Evolutionary conservation across 495 filamentous ascomycete genomes (phyloP), one percentile per base, ranked within the genome.

Genomic region (Aspergillus carlsbadensis): DNA sequence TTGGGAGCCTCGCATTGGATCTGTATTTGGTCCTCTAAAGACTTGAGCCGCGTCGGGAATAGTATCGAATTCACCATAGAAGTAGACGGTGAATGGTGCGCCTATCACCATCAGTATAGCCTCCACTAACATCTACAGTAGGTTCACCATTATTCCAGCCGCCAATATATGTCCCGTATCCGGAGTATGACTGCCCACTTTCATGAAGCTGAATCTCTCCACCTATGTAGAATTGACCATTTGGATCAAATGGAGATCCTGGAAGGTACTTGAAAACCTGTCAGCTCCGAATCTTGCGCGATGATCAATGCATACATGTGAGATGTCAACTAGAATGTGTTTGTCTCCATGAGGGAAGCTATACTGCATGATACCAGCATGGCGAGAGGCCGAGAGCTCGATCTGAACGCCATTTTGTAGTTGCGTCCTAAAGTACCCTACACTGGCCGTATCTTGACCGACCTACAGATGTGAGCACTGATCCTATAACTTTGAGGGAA

Each of bases 401-500:
- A 85, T 77, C 6, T 70, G 74, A 4, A 87, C 72, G 6, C 79
- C 82, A 57, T 72, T 83, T 34, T 69, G 70, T 29, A 87, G 57
- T 11, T 67, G 72, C 3, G 84, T 73, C 61, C 81, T 84, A 65
- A 83, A 89, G 57, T 84, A 84, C 10, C 86, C 86, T 35, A 89
- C 75, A 18, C 65, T 63, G 1, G 76, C 76, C 47, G 71, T 61
- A 61, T 89, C 86, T 18, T 71, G 52, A n/a, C 69, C 67, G 61
- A 70, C 43, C 71, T 74, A 56, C 15, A 18, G 17, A n/a, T 26
- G n/a, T 34, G 11, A 34, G 47, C 45, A 31, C 40, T 42, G 17
- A 11, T 29, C 31, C 24, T 18, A 35, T 11, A 1, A 17, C 21
- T 14, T 10, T 1, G 35, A 17, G 18, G 14, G 6, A 15, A 26